Conservation (phyloP, 768 basidiomycete genomes). For the Gyrodon lividus region DNA sequence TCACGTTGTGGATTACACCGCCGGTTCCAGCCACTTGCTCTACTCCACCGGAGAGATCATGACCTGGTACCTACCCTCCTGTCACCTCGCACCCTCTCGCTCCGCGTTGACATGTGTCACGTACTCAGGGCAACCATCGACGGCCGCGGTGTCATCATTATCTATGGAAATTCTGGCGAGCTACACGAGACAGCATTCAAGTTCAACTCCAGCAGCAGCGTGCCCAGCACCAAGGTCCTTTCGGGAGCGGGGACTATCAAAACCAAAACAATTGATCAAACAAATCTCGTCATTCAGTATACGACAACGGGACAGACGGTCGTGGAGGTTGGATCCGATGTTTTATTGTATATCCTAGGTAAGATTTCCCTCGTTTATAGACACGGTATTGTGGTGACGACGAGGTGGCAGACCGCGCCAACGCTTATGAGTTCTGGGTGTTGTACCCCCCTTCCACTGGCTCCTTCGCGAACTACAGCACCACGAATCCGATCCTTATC, state of each 20-base stretch:
- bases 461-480: conserved; percentile 35
- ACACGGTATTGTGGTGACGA: conserved; percentile 1
- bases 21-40: conserved; percentile 42
- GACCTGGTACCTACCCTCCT: conserved; percentile 39
- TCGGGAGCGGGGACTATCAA: conserved; percentile 32
- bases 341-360: conserved; percentile 48
- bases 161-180: conserved; percentile 48
- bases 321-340: conserved; percentile 39
- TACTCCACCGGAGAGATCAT: conserved; percentile 52
- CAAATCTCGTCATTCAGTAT: conserved; percentile 43
- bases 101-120: neutral
- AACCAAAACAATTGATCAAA: conserved; percentile 35
- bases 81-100: neutral
- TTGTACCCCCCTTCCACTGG: conserved; percentile 40
- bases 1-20: conserved; percentile 48
- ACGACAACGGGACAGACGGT: conserved; percentile 47
- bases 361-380: conserved; percentile 5
- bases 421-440: conserved; percentile 53
- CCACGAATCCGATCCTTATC: conserved; percentile 43
- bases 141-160: conserved; percentile 43
- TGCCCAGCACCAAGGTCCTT: conserved; percentile 23
- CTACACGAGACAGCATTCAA: conserved; percentile 51
- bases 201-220: conserved; percentile 27
- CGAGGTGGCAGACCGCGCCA: conserved; percentile 40
- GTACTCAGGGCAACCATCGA: conserved; percentile 46